Evolutionary conservation across 164 flowering plant genomes (phyloP), one percentile per base, ranked within the genome.

Genomic region (Tetrastigma voinierianum): DNA sequence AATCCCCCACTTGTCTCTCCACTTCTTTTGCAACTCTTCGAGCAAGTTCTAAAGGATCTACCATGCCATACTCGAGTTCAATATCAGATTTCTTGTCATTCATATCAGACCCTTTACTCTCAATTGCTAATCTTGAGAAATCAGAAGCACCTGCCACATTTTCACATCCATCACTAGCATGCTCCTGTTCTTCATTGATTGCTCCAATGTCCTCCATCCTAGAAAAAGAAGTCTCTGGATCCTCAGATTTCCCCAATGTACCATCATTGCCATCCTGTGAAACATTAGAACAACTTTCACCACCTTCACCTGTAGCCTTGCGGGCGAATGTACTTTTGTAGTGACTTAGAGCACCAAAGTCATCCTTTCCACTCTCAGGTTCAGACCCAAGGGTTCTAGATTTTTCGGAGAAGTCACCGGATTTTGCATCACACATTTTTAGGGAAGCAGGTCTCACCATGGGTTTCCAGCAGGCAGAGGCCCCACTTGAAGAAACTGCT

Each of bases 11-110:
- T 72, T 90, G 88, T 68, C 85, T 78, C 74, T 81, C 93, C 44
- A 86, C 94, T 77, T 87, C 90, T 63, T 81, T 82, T 25, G 94
- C 96, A 66, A 92, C 98, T 65, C 81, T 82, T 55, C 89, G 69
- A 73, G 97, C 97, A 65, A 89, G 81, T 76, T 95, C 93, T 69
- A 93, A 69, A 20, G 99, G 87, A 79, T 92, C 98, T 65, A 83
- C 82, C 12, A 82, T 74, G 21, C 88, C 94, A 81, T 82, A 84
- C 32, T 89, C 97, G 25, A 83, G 73, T 46, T 83, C 96, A 73
- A 80, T 70, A 67, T 80, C 83, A 25, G 90, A 76, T 59, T 60
- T 74, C 56, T 69, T 76, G 24, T 67, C 68, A 43, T 64, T 57
- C 19, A 72, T 46, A 55, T 60, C 77, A 52, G 75, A 54, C 24